Base-by-base conservation (phyloP, 208 protist genomes). In the Borovskyia barvae region DNA sequence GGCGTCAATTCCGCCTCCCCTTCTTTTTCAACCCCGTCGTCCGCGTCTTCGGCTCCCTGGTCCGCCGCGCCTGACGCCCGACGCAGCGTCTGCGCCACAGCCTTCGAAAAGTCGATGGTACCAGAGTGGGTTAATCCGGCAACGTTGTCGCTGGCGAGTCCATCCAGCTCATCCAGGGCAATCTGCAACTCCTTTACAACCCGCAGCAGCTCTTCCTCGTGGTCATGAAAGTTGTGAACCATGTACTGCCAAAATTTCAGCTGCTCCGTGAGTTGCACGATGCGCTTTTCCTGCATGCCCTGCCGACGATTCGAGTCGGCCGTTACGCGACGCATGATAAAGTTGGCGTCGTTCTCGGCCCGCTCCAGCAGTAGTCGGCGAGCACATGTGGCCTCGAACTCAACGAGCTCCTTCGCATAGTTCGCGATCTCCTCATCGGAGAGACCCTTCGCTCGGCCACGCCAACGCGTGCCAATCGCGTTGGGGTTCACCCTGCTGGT, bases 161-260 rank as follows among this genome's bases (percentile, higher is more conserved):
- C 89, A 20, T 95, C 85, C 40, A 95, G 59, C 69, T 92, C 89
- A 55, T 95, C 83, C 17, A 92, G 58, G 17, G 82, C 75, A 4
- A 43, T 46, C 53, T 83, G 76, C 43, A 95, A 70, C 67, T 87
- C 80, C 24, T 64, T 65, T 22, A 91, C 85, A 12, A 87, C 88
- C 25, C 80, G 78, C 54, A 80, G 43, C 57, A 95, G 69, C 67
- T 95, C 75, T 46, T 93, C 85, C 72, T 95, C 85, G 63, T 95
- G 89, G 60, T 95, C 89, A 68, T 95, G 89, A 53, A 95, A 95
- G 75, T 95, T 92, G 59, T 93, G 89, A 20, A 95, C 89, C 85
- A 95, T 92, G 70, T 95, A 95, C 66, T 95, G 89, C 86, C 89
- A 95, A 42, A 95, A 95, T 55, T 95, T 95, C 28, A 95, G 75